Base-by-base conservation (phyloP, 805 yeast species). In the Ogataea zsoltii region DNA sequence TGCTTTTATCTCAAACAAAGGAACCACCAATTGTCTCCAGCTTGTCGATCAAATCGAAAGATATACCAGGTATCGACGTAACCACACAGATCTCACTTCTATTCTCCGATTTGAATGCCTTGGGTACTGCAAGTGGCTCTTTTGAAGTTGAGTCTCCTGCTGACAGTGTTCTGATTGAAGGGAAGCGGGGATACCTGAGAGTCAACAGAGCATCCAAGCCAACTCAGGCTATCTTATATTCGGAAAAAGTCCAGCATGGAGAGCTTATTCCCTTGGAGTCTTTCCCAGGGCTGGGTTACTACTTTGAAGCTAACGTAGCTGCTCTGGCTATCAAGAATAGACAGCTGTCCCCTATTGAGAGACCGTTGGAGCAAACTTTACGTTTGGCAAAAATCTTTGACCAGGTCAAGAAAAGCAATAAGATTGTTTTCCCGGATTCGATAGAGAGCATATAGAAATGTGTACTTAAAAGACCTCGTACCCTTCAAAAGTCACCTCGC, bases 281-380 rank as follows among this genome's bases (percentile, higher is more conserved):
- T 23, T 70, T 70, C 41, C 59, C 63, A 16, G 59, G 66, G 38
- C 58, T 65, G 37, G 84, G 83, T 0, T 72, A 77, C 58, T 73
- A 72, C 50, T 73, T 71, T 58, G 83, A 80, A 59, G 83, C 83
- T 0, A 72, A 77, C 53, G 78, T 75, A 2, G 74, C 72, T 15
- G 83, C 79, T 2, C 56, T 66, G 38, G 74, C 72, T 41, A 64
- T 80, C 30, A 42, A 54, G 4, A 64, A 58, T 16, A 76, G 77
- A 3, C 64, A 60, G 42, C 54, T 57, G 10, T 70, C 69, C 48
- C 67, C 69, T 41, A 58, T 48, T 4, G 44, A 39, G 4, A 48
- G 57, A 4, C 61, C 80, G 1, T 65, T 67, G 57, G 69, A 60
- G 6, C 82, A 77, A 56, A 69, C 79, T n/a, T 53, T 74, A 15